A percentile compares a stretch with the other conserved stretches of the same genome.
phyloP scores from a whole-genome alignment of 1,284 basidiomycete genomes.

The Puccinia triticina region DNA sequence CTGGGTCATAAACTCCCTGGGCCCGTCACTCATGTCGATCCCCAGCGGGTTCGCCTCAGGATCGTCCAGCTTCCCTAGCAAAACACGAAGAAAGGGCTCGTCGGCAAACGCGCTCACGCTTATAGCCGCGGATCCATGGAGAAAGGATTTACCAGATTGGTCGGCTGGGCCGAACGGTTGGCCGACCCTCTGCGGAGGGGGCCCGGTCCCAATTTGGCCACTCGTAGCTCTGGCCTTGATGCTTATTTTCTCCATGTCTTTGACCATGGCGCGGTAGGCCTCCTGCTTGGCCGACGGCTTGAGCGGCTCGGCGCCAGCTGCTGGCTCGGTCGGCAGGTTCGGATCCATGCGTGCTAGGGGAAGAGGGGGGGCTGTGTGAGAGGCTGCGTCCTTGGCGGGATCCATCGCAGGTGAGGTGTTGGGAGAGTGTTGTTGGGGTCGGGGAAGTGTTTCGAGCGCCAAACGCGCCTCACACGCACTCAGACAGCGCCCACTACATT shows the following conservation, averaged over 20 bases:
- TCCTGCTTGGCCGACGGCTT: conserved; percentile 26
- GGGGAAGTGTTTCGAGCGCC: too few relatives aligned
- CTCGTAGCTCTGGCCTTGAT: conserved; percentile 1
- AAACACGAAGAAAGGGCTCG: not conserved
- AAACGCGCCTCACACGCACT: too few relatives aligned
- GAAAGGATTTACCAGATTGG: not conserved
- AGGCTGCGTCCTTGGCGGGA: not conserved
- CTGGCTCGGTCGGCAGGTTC: not conserved
- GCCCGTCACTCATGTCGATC: conserved; percentile 21
- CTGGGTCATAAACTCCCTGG: conserved; percentile 52
- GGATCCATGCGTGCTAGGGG: not conserved
- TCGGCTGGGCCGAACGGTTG: not conserved
- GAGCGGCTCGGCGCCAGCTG: not conserved
- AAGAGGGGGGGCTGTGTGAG: not conserved
- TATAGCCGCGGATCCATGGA: not conserved
- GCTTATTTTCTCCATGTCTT: conserved; percentile 21
- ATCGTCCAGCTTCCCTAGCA: not conserved
- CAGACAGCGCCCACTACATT: too few relatives aligned
- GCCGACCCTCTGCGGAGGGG: not conserved
- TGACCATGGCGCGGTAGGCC: conserved; percentile 1
- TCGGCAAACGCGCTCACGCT: too few relatives aligned
- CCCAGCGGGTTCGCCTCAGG: conserved; percentile 18
- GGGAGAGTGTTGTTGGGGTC: too few relatives aligned
- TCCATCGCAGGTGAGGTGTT: not conserved
- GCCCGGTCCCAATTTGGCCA: not conserved